phyloP scores from a whole-genome alignment of 768 basidiomycete species.

The Calvatia gigantea region DNA sequence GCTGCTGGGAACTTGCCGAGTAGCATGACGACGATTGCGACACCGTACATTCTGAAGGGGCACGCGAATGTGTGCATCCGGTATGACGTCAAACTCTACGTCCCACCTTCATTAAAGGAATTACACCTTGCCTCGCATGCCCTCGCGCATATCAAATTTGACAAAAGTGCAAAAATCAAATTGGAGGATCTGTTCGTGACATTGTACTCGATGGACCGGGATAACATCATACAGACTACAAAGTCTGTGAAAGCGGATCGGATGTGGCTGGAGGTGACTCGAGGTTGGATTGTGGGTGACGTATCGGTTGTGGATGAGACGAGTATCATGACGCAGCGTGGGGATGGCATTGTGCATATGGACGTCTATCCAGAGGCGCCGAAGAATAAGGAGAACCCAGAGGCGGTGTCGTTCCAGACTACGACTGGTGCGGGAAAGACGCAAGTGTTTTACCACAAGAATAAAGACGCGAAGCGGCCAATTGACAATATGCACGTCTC shows the following conservation, averaged over 20 bases:
- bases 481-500: constrained; percentile 47
- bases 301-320: constrained; percentile 40
- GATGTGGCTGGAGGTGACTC: constrained; percentile 40
- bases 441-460: constrained; percentile 42
- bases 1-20: constrained; percentile 24
- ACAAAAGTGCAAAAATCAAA: constrained; percentile 35
- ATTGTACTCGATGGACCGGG: constrained; percentile 30
- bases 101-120: constrained; percentile 47
- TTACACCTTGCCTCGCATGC: constrained; percentile 43
- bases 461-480: constrained; percentile 38
- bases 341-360: constrained; percentile 47
- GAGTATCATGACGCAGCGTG: constrained; percentile 44
- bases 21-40: constrained; percentile 37
- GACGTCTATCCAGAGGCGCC: constrained; percentile 40
- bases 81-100: constrained; percentile 48
- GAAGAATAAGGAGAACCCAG: constrained; percentile 26
- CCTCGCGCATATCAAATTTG: constrained; percentile 46
- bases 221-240: constrained; percentile 47
- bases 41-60: constrained; percentile 24
- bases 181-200: constrained; percentile 44
- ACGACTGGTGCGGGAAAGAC: constrained; percentile 52
- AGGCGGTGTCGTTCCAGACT: constrained; percentile 37
- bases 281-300: constrained; percentile 63
- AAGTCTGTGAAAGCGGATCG: constrained; percentile 36
- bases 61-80: constrained; percentile 40